A percentile compares a stretch with the other conserved stretches of the same genome.
phyloP scores from a whole-genome alignment of 352 stramenopile genomes.

The Ophiocytium majus region DNA sequence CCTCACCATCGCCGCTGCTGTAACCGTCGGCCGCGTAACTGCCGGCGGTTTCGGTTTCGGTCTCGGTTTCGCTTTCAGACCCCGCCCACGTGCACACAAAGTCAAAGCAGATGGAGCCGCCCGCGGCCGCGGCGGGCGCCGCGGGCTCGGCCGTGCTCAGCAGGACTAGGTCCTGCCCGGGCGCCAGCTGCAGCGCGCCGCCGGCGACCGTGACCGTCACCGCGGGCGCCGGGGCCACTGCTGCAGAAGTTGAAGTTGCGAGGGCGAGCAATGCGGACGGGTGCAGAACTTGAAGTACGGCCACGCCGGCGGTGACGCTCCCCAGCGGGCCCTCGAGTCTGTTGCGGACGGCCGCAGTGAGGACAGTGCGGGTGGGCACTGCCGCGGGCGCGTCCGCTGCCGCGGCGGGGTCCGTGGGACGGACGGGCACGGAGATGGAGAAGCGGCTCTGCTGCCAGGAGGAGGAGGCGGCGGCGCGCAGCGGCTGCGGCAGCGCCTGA shows the following conservation, averaged over 20 bases:
- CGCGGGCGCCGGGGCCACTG: not conserved
- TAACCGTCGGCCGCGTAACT: too few relatives aligned
- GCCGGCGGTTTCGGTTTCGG: too few relatives aligned
- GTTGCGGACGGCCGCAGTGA: slow-evolving; percentile 6
- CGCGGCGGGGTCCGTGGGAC: not conserved
- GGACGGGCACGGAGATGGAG: not conserved
- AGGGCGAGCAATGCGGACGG: not conserved
- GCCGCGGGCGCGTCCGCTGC: too few relatives aligned
- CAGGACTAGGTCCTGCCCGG: slow-evolving; percentile 1
- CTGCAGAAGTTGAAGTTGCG: not conserved
- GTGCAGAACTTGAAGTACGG: not conserved
- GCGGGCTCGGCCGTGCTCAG: not conserved
- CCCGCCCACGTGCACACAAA: slow-evolving; percentile 13
- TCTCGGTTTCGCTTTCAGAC: too few relatives aligned
- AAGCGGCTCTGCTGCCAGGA: slow-evolving; percentile 14
- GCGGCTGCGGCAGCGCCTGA: not conserved
- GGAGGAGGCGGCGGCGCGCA: not conserved
- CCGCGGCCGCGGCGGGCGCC: too few relatives aligned
- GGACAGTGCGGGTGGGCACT: not conserved
- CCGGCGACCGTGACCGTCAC: not conserved
- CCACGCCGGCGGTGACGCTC: not conserved
- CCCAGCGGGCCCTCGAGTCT: not conserved
- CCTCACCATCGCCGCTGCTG: not conserved
- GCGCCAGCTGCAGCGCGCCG: not conserved
- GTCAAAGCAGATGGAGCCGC: slow-evolving; percentile 11